Evolutionary conservation across 805 yeast genomes (phyloP).

Genomic region (Saturnispora quitensis): DNA sequence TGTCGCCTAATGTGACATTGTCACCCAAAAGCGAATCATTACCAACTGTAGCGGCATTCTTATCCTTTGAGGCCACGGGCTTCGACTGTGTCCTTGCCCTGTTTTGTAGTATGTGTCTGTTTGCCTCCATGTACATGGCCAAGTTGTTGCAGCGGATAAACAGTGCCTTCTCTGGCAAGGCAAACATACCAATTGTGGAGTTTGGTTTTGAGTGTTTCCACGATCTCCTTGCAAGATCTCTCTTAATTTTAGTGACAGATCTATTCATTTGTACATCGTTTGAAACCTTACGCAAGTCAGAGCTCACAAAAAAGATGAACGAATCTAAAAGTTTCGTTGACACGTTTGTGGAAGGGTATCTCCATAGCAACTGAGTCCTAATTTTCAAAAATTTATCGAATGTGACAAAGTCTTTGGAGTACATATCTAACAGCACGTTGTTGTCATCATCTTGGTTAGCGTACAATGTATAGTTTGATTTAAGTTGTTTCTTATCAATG

Average conservation of each 20-base stretch:
- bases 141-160: slow-evolving; percentile 75
- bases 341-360: slow-evolving; percentile 67
- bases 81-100: background rate
- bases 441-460: slow-evolving; percentile 38
- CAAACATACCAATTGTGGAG: slow-evolving; percentile 60
- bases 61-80: slow-evolving; percentile 22
- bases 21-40: slow-evolving; percentile 76
- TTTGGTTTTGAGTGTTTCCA: slow-evolving; percentile 66
- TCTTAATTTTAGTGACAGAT: slow-evolving; percentile 56
- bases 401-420: slow-evolving; percentile 60
- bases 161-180: slow-evolving; percentile 57
- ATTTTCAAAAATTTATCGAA: slow-evolving; percentile 62
- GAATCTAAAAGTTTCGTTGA: slow-evolving; percentile 71
- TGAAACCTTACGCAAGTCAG: slow-evolving; percentile 32
- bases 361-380: slow-evolving; percentile 86
- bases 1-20: slow-evolving; percentile 62
- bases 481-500: slow-evolving; percentile 67
- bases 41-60: slow-evolving; percentile 68
- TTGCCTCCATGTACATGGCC: slow-evolving; percentile 82
- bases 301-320: slow-evolving; percentile 57
- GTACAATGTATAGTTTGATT: slow-evolving; percentile 59
- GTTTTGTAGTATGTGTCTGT: slow-evolving; percentile 59
- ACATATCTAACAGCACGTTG: slow-evolving; percentile 55
- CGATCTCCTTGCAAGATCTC: slow-evolving; percentile 84
- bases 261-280: slow-evolving; percentile 25